Evolutionary conservation across 352 stramenopile species (phyloP).

Genomic region (Elongisporangium anandrum): DNA sequence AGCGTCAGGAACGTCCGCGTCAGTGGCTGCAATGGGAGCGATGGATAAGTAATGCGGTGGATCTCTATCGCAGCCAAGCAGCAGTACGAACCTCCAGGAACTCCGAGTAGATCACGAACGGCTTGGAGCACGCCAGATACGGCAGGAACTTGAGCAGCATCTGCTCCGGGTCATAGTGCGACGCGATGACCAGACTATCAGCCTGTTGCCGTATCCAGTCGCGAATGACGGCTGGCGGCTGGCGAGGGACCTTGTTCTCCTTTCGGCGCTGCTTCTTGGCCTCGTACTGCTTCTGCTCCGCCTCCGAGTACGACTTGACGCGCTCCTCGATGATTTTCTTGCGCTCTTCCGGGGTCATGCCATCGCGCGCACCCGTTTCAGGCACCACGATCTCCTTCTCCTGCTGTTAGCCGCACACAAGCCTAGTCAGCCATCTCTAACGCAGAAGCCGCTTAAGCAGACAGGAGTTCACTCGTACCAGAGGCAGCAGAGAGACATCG

Average conservation of each 20-base stretch:
- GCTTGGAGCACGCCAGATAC: slow-evolving; percentile 87
- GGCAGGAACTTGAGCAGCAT: slow-evolving; percentile 86
- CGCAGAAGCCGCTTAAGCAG: too few species aligned
- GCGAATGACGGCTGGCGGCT: slow-evolving; percentile 61
- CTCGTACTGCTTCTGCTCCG: slow-evolving; percentile 75
- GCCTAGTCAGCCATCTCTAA: neutral
- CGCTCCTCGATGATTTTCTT: slow-evolving; percentile 65
- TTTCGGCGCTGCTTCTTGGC: slow-evolving; percentile 69
- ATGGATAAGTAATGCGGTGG: too few species aligned
- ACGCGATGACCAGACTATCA: slow-evolving; percentile 88
- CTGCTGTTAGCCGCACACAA: slow-evolving; percentile 12
- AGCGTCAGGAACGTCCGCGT: slow-evolving; percentile 87
- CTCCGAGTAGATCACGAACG: slow-evolving; percentile 96
- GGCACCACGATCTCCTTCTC: slow-evolving; percentile 50
- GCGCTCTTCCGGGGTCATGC: slow-evolving; percentile 55
- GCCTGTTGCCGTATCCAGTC: slow-evolving; percentile 67
- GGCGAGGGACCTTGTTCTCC: slow-evolving; percentile 75
- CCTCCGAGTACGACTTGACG: slow-evolving; percentile 75
- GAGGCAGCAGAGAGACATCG: slow-evolving; percentile 39
- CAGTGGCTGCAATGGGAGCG: slow-evolving; percentile 61
- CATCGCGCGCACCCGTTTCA: slow-evolving; percentile 41
- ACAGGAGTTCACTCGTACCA: too few species aligned
- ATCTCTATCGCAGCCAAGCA: too few species aligned
- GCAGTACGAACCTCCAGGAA: slow-evolving; percentile 70
- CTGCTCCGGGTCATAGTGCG: slow-evolving; percentile 86